A percentile compares a stretch with the other conserved stretches of the same genome.
Conservation (phyloP, 345 rosid genomes). For the Linum usitatissimum region DNA sequence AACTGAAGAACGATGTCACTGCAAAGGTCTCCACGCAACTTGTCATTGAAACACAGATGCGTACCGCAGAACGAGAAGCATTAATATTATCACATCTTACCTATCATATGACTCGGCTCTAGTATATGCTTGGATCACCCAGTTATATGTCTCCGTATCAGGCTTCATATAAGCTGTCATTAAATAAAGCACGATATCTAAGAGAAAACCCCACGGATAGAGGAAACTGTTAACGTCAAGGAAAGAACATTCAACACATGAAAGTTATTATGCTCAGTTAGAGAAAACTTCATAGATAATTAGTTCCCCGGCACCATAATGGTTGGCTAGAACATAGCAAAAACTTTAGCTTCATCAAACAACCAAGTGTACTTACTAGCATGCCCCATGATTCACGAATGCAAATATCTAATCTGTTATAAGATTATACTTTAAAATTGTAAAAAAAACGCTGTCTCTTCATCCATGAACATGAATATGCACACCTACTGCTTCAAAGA, state of each 20-base stretch:
- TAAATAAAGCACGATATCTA: conserved; percentile 10
- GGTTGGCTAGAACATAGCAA: not conserved
- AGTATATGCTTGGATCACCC: conserved; percentile 96
- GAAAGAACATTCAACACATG: not conserved
- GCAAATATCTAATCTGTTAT: not conserved
- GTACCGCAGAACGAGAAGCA: not conserved
- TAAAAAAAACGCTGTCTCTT: not conserved
- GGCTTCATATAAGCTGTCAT: conserved; percentile 81
- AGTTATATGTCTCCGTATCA: conserved; percentile 84
- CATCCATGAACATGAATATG: not conserved
- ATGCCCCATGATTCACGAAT: not conserved
- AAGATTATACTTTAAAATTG: not conserved
- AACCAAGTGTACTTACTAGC: not conserved
- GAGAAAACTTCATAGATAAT: not conserved
- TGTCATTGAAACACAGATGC: not conserved
- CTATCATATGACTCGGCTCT: conserved; percentile 94
- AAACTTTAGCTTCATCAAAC: not conserved
- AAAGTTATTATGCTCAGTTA: not conserved
- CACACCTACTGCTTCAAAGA: not conserved
- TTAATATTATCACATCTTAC: conserved; percentile 26
- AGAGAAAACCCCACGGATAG: not conserved
- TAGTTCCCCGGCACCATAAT: not conserved
- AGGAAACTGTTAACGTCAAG: not conserved
- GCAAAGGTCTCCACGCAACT: not conserved
- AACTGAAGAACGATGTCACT: not conserved